Conservation (phyloP, 495 filamentous ascomycete genomes). For the Emericellopsis terricola region DNA sequence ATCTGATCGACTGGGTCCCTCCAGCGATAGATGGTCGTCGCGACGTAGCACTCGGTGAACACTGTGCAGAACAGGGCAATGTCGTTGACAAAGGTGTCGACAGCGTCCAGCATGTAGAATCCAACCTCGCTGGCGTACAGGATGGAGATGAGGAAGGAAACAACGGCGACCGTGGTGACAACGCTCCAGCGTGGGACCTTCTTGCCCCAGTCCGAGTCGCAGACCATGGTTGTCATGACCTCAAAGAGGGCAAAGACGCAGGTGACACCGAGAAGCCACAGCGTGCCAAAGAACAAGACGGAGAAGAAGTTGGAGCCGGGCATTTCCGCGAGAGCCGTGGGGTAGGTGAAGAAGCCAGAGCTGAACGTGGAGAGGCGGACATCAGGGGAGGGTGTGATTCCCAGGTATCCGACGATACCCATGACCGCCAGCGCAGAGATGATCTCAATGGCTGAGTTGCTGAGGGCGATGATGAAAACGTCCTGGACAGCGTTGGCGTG, state of each 20-base stretch:
- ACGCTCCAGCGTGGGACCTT: not conserved
- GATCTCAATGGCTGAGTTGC: slow-evolving; percentile 21
- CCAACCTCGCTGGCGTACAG: slow-evolving; percentile 5
- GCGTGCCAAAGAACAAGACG: slow-evolving; percentile 18
- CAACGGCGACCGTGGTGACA: slow-evolving; percentile 3
- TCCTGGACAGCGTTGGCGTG: slow-evolving; percentile 20
- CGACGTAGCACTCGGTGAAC: slow-evolving; percentile 2
- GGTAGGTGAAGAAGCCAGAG: slow-evolving; percentile 20
- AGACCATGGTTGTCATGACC: slow-evolving; percentile 2
- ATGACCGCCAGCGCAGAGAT: slow-evolving; percentile 23
- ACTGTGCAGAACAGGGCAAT: slow-evolving; percentile 3
- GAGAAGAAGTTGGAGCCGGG: slow-evolving; percentile 23
- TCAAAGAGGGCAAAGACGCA: slow-evolving; percentile 5
- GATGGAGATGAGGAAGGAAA: slow-evolving; percentile 4
- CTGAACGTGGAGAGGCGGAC: slow-evolving; percentile 16
- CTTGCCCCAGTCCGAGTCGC: slow-evolving; percentile 1
- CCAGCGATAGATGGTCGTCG: slow-evolving; percentile 4
- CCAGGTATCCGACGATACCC: slow-evolving; percentile 20
- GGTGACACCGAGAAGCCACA: slow-evolving; percentile 5
- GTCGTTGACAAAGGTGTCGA: slow-evolving; percentile 5
- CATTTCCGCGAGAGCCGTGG: slow-evolving; percentile 19
- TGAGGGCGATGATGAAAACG: slow-evolving; percentile 17
- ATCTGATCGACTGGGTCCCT: slow-evolving; percentile 15
- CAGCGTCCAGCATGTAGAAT: slow-evolving; percentile 5
- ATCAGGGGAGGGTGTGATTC: slow-evolving; percentile 12